Base-by-base conservation (phyloP, 2,329 filamentous ascomycete genomes). In the Stachybotrys echinatus region DNA sequence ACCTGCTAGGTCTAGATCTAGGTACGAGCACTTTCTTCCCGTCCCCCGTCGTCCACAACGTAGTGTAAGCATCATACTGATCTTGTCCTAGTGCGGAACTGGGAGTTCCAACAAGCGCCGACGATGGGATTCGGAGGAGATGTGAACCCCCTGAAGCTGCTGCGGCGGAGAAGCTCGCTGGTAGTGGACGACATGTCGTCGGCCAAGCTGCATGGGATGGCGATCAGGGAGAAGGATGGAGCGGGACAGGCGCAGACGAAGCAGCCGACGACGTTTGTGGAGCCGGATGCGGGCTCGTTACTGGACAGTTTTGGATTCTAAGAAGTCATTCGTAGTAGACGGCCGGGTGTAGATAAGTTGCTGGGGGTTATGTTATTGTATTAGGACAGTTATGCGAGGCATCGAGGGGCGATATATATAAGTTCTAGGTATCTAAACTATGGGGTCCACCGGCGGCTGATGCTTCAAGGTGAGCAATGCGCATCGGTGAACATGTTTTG, bases 251-350 rank as follows among this genome's bases (percentile, higher is more conserved):
- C 65, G 53, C 60, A 68, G 22, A 79, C 85, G 60, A 76, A 80
- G 14, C 77, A 85, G 17, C 84, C 90, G 2, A 90, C 87, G 19
- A 84, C 86, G 54, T 97, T 97, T 65, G 80, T 95, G 59, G 94
- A 99, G 68, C 94, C 94, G n/a, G 91, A 95, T 71, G 80, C 88
- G 23, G 89, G 83, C 65, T 92, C 89, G 52, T 70, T 99, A 62
- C 75, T 97, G 59, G 92, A 97, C 74, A 92, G 82, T 65, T 97
- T 97, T 77, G 92, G 92, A 1, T 94, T 97, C 64, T 97, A 59
- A 59, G 27, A 50, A 34, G 27, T 34, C 14, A n/a, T n/a, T n/a
- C n/a, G n/a, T n/a, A n/a, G 27, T 34, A 3, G 27, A 34, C 14
- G 27, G 10, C 10, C 27, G 27, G 27, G 3, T 34, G 14, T 34